Evolutionary conservation across 176 grass and related monocot species (phyloP), one percentile per base, ranked within the genome.

Genomic region (Raddia distichophylla): DNA sequence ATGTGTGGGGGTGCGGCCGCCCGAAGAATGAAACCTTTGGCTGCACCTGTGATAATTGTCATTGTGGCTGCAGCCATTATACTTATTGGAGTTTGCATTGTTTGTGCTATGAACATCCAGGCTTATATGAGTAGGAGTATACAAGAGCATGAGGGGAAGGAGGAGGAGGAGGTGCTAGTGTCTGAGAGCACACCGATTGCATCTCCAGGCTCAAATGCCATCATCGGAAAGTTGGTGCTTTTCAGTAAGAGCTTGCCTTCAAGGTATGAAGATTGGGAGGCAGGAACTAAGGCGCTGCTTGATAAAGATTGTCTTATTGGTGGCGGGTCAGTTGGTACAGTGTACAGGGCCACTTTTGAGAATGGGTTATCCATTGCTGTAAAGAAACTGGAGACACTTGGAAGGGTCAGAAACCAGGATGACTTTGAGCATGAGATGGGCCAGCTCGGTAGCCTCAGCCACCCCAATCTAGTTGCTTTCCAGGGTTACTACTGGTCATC

Each of bases 401-500:
- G 93, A 70, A 91, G 91, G 59, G 71, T 99, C 58, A 77, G 73
- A 67, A 86, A 46, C 69, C 96, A 99, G 79, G 96, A 99, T 43
- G 93, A 99, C 68, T 99, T 95, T 56, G 96, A 99, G 87, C 91
- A 99, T 67, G 93, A 99, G 89, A 95, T 99, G 91, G 80, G 93
- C 34, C 72, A 84, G 76, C 93, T 95, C 2, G 93, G 93, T 62
- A 84, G 61, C 19, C 85, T 99, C 20, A 91, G 80, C 40, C 85
- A 95, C 69, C 76, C 80, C 54, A 99, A 91, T 95, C 69, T 99
- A 18, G 89, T 99, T 37, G 56, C 86, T 60, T 93, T 95, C 43
- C 93, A 99, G 56, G 96, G 96, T 51, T 93, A 99, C 68, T 99
- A 99, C 80, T 99, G 93, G 93, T 95, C 96, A 73, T 88, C 86